Evolutionary conservation across 2,329 filamentous ascomycete species (phyloP).

Genomic region (Hirsutella thompsonii): DNA sequence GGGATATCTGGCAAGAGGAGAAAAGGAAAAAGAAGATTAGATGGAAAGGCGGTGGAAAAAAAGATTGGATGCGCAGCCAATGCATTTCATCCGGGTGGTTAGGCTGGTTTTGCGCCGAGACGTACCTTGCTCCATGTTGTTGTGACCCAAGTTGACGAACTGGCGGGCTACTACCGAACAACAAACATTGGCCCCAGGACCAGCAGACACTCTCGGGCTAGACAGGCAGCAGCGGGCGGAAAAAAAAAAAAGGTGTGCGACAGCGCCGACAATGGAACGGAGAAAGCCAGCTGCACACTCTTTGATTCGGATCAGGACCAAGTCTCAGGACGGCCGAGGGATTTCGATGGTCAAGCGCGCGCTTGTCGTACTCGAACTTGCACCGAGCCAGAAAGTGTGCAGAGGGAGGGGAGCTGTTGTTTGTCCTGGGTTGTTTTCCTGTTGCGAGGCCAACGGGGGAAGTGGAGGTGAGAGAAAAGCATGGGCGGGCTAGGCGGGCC

Average conservation of each 20-base stretch:
- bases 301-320: too few species aligned
- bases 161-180: slow-evolving; percentile 20
- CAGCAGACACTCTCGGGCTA: background rate
- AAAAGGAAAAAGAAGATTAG: slow-evolving; percentile 2
- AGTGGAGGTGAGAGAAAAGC: slow-evolving; percentile 16
- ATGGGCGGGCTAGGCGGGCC: slow-evolving; percentile 8
- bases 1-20: slow-evolving; percentile 12
- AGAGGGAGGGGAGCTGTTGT: slow-evolving; percentile 14
- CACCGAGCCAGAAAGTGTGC: slow-evolving; percentile 10
- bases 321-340: background rate
- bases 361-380: slow-evolving; percentile 13
- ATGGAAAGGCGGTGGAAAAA: background rate
- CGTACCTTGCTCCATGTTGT: slow-evolving; percentile 25
- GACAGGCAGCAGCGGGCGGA: slow-evolving; percentile 4
- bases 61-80: background rate
- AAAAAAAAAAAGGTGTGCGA: slow-evolving; percentile 2
- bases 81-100: slow-evolving; percentile 1
- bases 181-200: slow-evolving; percentile 23
- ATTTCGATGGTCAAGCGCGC: slow-evolving; percentile 12
- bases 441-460: slow-evolving; percentile 30
- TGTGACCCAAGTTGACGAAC: slow-evolving; percentile 10
- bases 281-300: too few species aligned
- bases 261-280: slow-evolving; percentile 1
- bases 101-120: slow-evolving; percentile 7
- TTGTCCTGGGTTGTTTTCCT: slow-evolving; percentile 28